These are phyloP conservation scores for Daedaleopsis sinensis DNA, from an alignment of 768 basidiomycete species.

Conservation along the genomic window DNA sequence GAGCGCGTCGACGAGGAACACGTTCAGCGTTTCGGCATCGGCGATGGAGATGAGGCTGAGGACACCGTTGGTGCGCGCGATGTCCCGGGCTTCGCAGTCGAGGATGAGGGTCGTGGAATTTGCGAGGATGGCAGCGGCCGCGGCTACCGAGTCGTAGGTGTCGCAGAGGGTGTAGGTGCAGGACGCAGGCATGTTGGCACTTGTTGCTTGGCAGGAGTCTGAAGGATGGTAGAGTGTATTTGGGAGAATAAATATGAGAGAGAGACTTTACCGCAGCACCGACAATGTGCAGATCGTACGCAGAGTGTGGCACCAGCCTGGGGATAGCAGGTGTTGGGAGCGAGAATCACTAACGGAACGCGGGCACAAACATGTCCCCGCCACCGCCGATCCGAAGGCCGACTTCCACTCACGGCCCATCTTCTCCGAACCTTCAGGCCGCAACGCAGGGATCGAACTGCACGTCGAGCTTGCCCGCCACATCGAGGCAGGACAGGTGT, in stretches of 20 bases:
- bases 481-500: too few species aligned
- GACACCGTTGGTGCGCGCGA: conserved; percentile 35
- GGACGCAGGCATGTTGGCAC: not conserved
- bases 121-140: conserved; percentile 12
- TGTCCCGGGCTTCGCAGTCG: conserved; percentile 43
- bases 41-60: conserved; percentile 42
- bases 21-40: conserved; percentile 31
- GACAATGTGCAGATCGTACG: not conserved
- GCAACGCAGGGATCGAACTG: too few species aligned
- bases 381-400: too few species aligned
- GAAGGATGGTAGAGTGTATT: not conserved
- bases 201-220: not conserved
- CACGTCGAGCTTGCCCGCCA: too few species aligned
- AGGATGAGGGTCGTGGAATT: conserved; percentile 29
- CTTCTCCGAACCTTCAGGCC: too few species aligned
- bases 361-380: too few species aligned
- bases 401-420: too few species aligned
- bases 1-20: conserved; percentile 41
- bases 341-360: too few species aligned
- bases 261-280: not conserved
- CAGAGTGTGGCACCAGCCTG: too few species aligned
- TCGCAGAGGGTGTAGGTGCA: conserved; percentile 11
- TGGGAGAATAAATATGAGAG: not conserved
- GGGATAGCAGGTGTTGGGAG: too few species aligned
- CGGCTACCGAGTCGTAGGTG: conserved; percentile 4